A percentile compares a stretch with the other conserved stretches of the same genome.
These are phyloP conservation scores for Wallacemonas collosoma DNA, from an alignment of 208 protist genomes.

Conservation along the genomic window DNA sequence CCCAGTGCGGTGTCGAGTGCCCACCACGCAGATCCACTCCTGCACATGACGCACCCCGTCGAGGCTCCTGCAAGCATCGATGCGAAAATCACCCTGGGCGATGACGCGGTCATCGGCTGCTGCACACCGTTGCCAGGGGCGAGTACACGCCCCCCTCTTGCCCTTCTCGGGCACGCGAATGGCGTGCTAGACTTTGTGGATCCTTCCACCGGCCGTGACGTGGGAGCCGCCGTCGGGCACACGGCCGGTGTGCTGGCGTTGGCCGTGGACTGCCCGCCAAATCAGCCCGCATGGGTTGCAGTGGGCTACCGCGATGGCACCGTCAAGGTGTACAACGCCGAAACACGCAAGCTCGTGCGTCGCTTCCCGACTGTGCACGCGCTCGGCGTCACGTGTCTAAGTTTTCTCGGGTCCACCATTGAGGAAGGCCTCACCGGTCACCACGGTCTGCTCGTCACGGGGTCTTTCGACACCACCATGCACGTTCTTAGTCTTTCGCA, in stretches of 20 bases:
- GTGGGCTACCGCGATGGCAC: constrained; percentile 82
- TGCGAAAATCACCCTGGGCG: constrained; percentile 35
- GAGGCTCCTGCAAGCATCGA: constrained; percentile 36
- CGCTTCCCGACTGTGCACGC: constrained; percentile 66
- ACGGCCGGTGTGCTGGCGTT: constrained; percentile 55
- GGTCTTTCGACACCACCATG: constrained; percentile 69
- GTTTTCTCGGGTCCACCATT: constrained; percentile 52
- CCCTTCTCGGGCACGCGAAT: constrained; percentile 61
- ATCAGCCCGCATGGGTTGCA: constrained; percentile 50
- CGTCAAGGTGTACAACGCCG: constrained; percentile 80
- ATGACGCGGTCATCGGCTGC: constrained; percentile 35
- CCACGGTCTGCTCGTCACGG: constrained; percentile 51
- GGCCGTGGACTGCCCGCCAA: constrained; percentile 26
- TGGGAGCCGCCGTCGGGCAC: constrained; percentile 46
- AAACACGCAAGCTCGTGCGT: constrained; percentile 66
- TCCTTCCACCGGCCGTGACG: constrained; percentile 21
- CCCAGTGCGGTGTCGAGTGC: background rate
- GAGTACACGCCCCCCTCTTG: constrained; percentile 18
- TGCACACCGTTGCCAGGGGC: constrained; percentile 15
- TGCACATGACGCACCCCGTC: constrained; percentile 24
- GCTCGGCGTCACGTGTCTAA: constrained; percentile 61
- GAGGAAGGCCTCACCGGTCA: constrained; percentile 48
- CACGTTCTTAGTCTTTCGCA: constrained; percentile 57
- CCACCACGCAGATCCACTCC: background rate
- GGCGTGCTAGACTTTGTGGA: constrained; percentile 66